Evolutionary conservation across 805 yeast genomes (phyloP), one percentile per base, ranked within the genome.

Genomic region (Starmerella apicola): DNA sequence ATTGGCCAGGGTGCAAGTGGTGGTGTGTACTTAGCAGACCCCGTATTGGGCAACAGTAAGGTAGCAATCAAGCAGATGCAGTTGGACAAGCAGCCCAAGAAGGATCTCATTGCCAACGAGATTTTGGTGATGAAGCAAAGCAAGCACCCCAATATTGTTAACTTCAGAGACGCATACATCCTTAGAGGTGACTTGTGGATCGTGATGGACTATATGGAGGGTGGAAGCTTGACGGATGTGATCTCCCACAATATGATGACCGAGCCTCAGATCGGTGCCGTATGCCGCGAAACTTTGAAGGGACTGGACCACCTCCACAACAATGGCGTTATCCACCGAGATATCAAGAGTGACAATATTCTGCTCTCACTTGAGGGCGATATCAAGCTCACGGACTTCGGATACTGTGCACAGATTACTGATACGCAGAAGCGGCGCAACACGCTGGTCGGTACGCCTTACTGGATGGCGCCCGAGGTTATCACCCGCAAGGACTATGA

Each of bases 391-490:
- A 91, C 98, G 0, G 98, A 91, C 63, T 83, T 83, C 59, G 94
- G 94, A 0, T 91, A 88, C 65, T 91, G 98, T 64, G 99, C 98
- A 0, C 94, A 86, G 60, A 70, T 81, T 45, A 81, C 80, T 27
- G 93, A 80, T 49, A 71, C 73, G 39, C 80, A 81, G 49, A 66
- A 81, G 40, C 86, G 88, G 60, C 76, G 99, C 58, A 85, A 95
- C 3, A 91, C 99, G 4, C 84, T 91, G 94, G 98, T 91, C 15
- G 99, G 99, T 13, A 91, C 99, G 0, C 98, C 99, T 12, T 91
- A 91, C 59, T 91, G 99, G 99, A 91, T 91, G 99, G 99, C 99
- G 0, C 99, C 99, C 1, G 99, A 91, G 60, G 95, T 91, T 39
- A 95, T 91, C 21, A 76, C 86, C 16, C 75, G 93, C 51, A 86